Evolutionary conservation across 2,329 filamentous ascomycete species (phyloP), one percentile per base, ranked within the genome.

Genomic region (Periconia sp.): DNA sequence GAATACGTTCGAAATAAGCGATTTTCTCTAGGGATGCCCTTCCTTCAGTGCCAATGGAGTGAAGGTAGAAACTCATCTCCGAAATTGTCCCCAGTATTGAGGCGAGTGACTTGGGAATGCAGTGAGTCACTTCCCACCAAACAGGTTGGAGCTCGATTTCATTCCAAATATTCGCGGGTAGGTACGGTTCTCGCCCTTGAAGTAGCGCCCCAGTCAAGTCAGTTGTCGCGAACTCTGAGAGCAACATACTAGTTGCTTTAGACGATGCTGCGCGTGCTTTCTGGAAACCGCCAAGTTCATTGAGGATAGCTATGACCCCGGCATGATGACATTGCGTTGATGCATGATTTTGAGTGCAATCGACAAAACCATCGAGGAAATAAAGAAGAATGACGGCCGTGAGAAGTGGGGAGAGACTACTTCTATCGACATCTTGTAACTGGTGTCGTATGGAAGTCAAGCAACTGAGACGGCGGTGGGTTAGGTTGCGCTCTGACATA

Each of bases 241-340:
- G 48, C 3, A 60, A 49, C 56, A 60, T 58, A 19, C 52, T 53
- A 1, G 49, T 54, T 17, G 54, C 51, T 27, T 46, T 54, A 20
- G 56, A 53, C 3, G 50, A 56, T 7, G 49, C 46, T 19, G 30
- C 42, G 46, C 49, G 53, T 8, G 51, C 51, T 13, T 53, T 40
- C 30, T 51, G 37, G 13, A 60, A 56, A 7, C 89, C 6, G 91
- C 89, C 14, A 85, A 89, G 62, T 90, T 89, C 43, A 90, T 96
- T 60, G 83, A 92, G 74, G 85, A 87, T 51, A 85, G 84, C 46
- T 87, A 95, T 76, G 89, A 88, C 70, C 15, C 57, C 57, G 6
- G 57, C 43, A 20, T 49, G 48, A 33, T 60, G 57, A 43, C 55
- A 56, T 35, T 44, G 46, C 15, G 57, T 60, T n/a, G 57, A 58